A percentile compares a stretch with the other conserved stretches of the same genome.
Conservation (phyloP, 768 basidiomycete species). For the Lactifluus echinatus region DNA sequence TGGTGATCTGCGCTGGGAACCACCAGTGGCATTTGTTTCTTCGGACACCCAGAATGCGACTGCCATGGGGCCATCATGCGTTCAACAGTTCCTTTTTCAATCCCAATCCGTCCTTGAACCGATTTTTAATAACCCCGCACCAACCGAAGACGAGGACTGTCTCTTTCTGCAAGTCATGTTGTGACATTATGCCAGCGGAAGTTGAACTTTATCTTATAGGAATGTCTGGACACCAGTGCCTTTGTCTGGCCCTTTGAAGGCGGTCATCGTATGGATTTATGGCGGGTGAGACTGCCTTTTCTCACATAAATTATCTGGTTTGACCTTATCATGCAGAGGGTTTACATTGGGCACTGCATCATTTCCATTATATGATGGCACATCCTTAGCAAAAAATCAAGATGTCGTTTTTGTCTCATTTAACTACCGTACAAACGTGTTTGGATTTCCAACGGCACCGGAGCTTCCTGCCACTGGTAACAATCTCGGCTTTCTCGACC, state of each 20-base stretch:
- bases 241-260: neutral
- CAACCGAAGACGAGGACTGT: slow-evolving; percentile 4
- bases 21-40: slow-evolving; percentile 1
- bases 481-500: neutral
- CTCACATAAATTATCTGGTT: no score
- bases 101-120: neutral
- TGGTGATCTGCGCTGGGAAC: slow-evolving; percentile 3
- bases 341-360: neutral
- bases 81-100: slow-evolving; percentile 14
- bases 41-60: neutral
- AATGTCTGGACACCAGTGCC: slow-evolving; percentile 7
- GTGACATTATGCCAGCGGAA: neutral
- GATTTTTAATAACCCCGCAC: neutral
- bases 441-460: slow-evolving; percentile 3
- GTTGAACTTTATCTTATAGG: neutral
- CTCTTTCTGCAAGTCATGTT: neutral
- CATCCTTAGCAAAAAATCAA: slow-evolving; percentile 6
- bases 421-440: slow-evolving; percentile 10
- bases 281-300: slow-evolving; percentile 1
- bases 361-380: neutral
- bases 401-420: slow-evolving; percentile 8
- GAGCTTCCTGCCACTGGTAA: neutral
- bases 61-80: slow-evolving; percentile 2
- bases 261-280: slow-evolving; percentile 6
- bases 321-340: neutral